Evolutionary conservation across 164 flowering plant genomes (phyloP).

Genomic region (Vitis labrusca): DNA sequence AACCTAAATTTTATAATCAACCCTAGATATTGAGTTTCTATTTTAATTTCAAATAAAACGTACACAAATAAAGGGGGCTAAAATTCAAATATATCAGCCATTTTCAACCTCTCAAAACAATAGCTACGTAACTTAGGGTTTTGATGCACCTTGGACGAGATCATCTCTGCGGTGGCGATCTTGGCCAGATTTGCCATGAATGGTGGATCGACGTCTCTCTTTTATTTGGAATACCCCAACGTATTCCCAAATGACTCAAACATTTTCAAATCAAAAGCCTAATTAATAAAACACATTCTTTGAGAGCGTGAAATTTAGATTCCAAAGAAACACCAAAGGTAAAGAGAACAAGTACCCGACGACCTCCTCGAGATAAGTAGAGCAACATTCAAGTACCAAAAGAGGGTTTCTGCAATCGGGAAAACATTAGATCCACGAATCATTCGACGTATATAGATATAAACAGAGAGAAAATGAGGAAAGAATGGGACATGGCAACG

Average conservation of each 20-base stretch:
- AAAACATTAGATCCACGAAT: conserved; percentile 2
- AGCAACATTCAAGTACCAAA: conserved; percentile 87
- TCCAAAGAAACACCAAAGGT: not conserved
- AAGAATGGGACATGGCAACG: conserved; percentile 47
- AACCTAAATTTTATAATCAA: no score
- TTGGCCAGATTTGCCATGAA: conserved; percentile 78
- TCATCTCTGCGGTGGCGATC: conserved; percentile 79
- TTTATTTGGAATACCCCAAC: conserved; percentile 80
- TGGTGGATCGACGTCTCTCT: conserved; percentile 56
- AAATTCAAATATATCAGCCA: no score
- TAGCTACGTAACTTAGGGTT: not conserved
- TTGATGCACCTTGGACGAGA: conserved; percentile 74
- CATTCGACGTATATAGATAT: not conserved
- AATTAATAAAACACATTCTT: not conserved
- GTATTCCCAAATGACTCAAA: conserved; percentile 82
- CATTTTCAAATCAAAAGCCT: not conserved
- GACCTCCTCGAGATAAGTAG: conserved; percentile 79
- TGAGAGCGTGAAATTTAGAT: not conserved
- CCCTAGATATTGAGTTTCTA: no score
- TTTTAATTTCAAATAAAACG: no score
- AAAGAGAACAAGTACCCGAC: conserved; percentile 48
- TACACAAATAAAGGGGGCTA: no score
- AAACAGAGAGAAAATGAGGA: not conserved
- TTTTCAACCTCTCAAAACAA: not conserved
- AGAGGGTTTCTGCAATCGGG: conserved; percentile 61